These are phyloP conservation scores for Septoria linicola DNA, from an alignment of 2,329 filamentous ascomycete species.

Conservation along the genomic window DNA sequence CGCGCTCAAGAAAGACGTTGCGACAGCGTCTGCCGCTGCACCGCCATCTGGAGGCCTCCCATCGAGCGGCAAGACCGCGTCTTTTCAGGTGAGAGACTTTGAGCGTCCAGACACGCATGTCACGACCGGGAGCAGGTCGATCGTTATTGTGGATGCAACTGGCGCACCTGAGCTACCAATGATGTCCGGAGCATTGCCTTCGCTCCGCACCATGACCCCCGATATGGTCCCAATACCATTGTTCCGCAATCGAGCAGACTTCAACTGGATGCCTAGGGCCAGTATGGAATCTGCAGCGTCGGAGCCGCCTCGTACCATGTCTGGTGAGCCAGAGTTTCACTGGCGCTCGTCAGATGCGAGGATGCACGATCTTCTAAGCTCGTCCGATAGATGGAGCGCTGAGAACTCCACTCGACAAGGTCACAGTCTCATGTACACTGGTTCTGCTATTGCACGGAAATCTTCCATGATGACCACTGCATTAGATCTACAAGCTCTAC, in stretches of 20 bases:
- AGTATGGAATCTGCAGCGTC: constrained; percentile 4
- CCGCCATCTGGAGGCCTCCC: background rate
- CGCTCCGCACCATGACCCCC: constrained; percentile 30
- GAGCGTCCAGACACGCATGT: constrained; percentile 52
- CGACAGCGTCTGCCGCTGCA: constrained; percentile 3
- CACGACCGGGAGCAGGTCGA: constrained; percentile 82
- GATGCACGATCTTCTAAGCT: constrained; percentile 32
- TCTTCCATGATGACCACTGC: constrained; percentile 45
- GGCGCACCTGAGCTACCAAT: constrained; percentile 49
- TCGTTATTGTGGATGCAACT: constrained; percentile 77
- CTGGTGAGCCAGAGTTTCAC: constrained; percentile 9
- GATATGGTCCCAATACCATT: constrained; percentile 31
- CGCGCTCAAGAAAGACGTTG: constrained; percentile 16
- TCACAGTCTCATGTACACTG: constrained; percentile 7
- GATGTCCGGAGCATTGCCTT: constrained; percentile 29
- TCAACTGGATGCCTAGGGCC: constrained; percentile 5
- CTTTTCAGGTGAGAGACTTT: constrained; percentile 24
- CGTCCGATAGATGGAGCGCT: constrained; percentile 28
- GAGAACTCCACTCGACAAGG: constrained; percentile 6
- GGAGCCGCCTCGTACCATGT: constrained; percentile 15
- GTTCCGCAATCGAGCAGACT: constrained; percentile 24
- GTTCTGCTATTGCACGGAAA: constrained; percentile 28
- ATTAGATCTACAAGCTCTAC: constrained; percentile 37
- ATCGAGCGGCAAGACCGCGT: constrained; percentile 14
- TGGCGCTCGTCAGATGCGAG: constrained; percentile 22